Evolutionary conservation across 2,329 filamentous ascomycete genomes (phyloP).

Genomic region (Lachnellula arida): DNA sequence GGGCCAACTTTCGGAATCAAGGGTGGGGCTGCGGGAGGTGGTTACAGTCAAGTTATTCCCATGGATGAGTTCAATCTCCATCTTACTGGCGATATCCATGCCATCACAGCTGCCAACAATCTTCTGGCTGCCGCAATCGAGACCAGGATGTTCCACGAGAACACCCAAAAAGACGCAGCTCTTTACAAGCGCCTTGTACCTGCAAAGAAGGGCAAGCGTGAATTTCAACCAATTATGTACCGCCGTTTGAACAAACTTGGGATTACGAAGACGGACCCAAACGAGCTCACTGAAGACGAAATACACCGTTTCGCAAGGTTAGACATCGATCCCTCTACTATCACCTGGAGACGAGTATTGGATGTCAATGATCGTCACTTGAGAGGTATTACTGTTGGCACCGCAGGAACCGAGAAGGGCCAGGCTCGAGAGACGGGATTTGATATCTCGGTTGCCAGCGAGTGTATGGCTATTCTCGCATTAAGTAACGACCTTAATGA

Average conservation of each 20-base stretch:
- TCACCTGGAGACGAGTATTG: conserved; percentile 93
- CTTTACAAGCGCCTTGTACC: conserved; percentile 87
- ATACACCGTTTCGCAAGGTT: conserved; percentile 83
- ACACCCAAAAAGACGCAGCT: conserved; percentile 84
- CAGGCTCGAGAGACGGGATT: conserved; percentile 86
- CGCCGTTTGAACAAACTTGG: conserved; percentile 91
- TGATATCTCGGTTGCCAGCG: conserved; percentile 95
- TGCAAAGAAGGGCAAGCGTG: conserved; percentile 80
- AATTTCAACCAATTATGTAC: conserved; percentile 88
- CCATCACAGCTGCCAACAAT: conserved; percentile 96
- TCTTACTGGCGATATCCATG: conserved; percentile 95
- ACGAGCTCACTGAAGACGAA: conserved; percentile 87
- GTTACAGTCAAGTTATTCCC: conserved; percentile 97
- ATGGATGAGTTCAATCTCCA: conserved; percentile 99
- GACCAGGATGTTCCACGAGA: conserved; percentile 97
- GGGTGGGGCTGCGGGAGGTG: conserved; percentile 92
- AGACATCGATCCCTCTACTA: conserved; percentile 94
- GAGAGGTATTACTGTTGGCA: conserved; percentile 82
- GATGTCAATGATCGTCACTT: conserved; percentile 97
- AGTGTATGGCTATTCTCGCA: conserved; percentile 97
- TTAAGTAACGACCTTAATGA: conserved; percentile 83
- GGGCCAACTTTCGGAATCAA: conserved; percentile 99
- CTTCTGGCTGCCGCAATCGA: conserved; percentile 93
- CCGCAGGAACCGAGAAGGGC: conserved; percentile 85
- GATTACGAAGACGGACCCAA: conserved; percentile 89